phyloP scores from a whole-genome alignment of 2,329 filamentous ascomycete genomes.

The Scedosporium minutisporum region DNA sequence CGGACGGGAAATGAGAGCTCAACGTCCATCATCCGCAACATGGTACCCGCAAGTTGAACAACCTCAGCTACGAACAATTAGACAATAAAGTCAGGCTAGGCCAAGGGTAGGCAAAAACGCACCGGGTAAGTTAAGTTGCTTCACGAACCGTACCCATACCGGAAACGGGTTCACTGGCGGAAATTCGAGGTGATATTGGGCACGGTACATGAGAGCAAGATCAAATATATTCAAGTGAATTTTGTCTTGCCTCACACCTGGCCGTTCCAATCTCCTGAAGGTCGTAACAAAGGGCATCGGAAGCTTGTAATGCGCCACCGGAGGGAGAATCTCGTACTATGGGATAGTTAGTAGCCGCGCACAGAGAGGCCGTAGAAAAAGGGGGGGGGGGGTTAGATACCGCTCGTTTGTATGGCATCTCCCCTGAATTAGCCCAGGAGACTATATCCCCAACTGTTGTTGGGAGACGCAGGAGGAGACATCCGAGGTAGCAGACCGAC shows the following conservation, averaged over 20 bases:
- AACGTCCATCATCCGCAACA: not conserved
- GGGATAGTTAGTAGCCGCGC: not conserved
- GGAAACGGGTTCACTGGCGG: slow-evolving; percentile 64
- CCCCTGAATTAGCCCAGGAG: slow-evolving; percentile 55
- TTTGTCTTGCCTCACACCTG: not conserved
- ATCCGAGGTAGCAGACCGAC: slow-evolving; percentile 70
- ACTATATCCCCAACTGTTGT: slow-evolving; percentile 65
- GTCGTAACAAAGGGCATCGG: not conserved
- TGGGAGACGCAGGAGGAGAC: slow-evolving; percentile 65
- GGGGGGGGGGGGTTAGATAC: slow-evolving; percentile 30
- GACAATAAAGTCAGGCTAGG: not conserved
- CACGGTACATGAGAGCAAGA: slow-evolving; percentile 52
- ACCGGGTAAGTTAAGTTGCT: slow-evolving; percentile 67
- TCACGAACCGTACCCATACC: slow-evolving; percentile 60
- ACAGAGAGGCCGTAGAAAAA: not conserved
- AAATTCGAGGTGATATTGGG: slow-evolving; percentile 60
- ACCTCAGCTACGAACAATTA: not conserved
- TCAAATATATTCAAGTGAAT: slow-evolving; percentile 16
- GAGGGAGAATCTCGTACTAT: slow-evolving; percentile 48
- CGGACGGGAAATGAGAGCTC: not conserved
- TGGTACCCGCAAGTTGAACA: not conserved
- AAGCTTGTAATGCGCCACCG: slow-evolving; percentile 12
- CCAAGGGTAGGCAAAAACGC: slow-evolving; percentile 17
- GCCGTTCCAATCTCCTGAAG: not conserved
- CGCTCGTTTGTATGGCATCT: slow-evolving; percentile 63